Conservation (phyloP, 768 basidiomycete genomes). For the Collybiopsis luxurians region DNA sequence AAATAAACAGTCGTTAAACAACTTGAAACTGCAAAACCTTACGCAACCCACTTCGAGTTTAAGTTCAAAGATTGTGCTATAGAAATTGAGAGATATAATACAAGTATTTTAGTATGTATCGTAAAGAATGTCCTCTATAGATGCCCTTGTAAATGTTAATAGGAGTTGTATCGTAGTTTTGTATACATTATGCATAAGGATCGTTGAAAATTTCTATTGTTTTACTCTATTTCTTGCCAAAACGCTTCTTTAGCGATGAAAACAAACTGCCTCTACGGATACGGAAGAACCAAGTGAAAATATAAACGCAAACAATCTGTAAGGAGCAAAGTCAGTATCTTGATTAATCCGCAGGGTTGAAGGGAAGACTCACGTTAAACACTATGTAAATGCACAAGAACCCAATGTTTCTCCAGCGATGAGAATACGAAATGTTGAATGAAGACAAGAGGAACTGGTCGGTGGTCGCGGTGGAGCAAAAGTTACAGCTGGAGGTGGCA, state of each 20-base stretch:
- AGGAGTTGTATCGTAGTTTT: too few relatives aligned
- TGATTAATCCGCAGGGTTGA: too few relatives aligned
- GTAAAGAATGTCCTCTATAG: too few relatives aligned
- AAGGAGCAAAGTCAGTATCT: not conserved
- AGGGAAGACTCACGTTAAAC: slow-evolving; percentile 45
- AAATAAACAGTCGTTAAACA: too few relatives aligned
- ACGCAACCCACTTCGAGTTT: too few relatives aligned
- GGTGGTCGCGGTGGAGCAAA: slow-evolving; percentile 57
- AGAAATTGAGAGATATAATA: too few relatives aligned
- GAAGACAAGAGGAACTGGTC: slow-evolving; percentile 50
- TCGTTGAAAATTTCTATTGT: too few relatives aligned
- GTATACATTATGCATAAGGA: too few relatives aligned
- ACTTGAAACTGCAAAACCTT: too few relatives aligned
- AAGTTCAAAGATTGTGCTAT: too few relatives aligned
- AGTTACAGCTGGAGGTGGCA: slow-evolving; percentile 52
- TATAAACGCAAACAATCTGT: slow-evolving; percentile 40
- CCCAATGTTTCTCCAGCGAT: slow-evolving; percentile 56
- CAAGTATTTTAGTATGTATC: too few relatives aligned
- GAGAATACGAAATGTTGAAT: slow-evolving; percentile 57
- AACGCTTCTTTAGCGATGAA: slow-evolving; percentile 21
- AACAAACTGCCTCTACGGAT: slow-evolving; percentile 33
- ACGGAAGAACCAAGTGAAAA: slow-evolving; percentile 52
- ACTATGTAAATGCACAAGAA: slow-evolving; percentile 44
- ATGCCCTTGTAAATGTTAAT: too few relatives aligned
- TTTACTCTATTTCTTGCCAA: not conserved